Percentiles rank a stretch among this genome's conserved stretches.
Evolutionary conservation across 352 stramenopile genomes (phyloP).

Genomic region (Phytophthora multivora): DNA sequence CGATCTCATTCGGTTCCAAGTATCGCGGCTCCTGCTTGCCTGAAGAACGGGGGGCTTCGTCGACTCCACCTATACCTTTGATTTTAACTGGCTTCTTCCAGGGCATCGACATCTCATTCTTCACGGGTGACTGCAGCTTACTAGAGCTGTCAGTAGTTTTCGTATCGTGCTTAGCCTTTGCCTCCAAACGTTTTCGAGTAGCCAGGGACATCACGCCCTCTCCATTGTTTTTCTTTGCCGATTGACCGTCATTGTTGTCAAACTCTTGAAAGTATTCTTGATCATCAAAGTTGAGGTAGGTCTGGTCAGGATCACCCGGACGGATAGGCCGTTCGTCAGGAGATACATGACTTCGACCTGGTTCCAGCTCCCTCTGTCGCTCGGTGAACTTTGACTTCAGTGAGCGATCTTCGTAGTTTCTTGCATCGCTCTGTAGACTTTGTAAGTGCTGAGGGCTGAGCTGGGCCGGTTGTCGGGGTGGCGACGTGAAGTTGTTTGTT

Average conservation of each 20-base stretch:
- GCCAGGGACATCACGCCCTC: slow-evolving; percentile 11
- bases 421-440: slow-evolving; percentile 40
- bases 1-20: slow-evolving; percentile 63
- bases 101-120: not conserved
- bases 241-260: slow-evolving; percentile 34
- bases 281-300: slow-evolving; percentile 2
- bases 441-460: slow-evolving; percentile 53
- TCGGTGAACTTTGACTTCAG: slow-evolving; percentile 44
- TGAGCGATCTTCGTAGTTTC: slow-evolving; percentile 35
- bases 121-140: not conserved
- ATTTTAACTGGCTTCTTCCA: slow-evolving; percentile 22
- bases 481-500: slow-evolving; percentile 9
- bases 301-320: slow-evolving; percentile 13
- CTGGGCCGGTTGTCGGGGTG: slow-evolving; percentile 13
- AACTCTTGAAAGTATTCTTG: slow-evolving; percentile 1
- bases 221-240: slow-evolving; percentile 12
- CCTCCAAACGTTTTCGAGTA: slow-evolving; percentile 65
- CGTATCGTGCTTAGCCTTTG: slow-evolving; percentile 55
- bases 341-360: slow-evolving; percentile 5
- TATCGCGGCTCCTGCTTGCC: slow-evolving; percentile 73
- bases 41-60: slow-evolving; percentile 16
- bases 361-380: slow-evolving; percentile 11
- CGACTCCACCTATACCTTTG: not conserved
- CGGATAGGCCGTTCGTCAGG: slow-evolving; percentile 52
- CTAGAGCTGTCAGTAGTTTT: not conserved